Conservation (phyloP, 2,329 filamentous ascomycete genomes). For the Annulohypoxylon truncatum region DNA sequence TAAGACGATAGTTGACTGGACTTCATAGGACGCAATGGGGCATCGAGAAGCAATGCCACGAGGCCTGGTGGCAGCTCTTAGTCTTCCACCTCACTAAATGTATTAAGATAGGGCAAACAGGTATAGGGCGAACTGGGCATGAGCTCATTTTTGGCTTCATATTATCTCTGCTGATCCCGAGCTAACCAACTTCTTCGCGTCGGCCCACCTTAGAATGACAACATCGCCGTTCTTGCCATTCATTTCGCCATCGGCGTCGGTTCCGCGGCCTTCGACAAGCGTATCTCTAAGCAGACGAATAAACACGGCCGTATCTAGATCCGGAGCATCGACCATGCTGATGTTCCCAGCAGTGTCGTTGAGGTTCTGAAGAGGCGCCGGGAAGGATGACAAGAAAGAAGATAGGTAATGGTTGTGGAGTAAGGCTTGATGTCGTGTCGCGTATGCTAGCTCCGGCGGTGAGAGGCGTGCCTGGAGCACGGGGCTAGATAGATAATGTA, state of each 20-base stretch:
- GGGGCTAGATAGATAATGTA: slow-evolving; percentile 75
- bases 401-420: slow-evolving; percentile 86
- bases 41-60: neutral
- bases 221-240: slow-evolving; percentile 72
- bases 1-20: neutral
- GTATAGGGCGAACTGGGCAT: neutral
- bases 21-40: neutral
- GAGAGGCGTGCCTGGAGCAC: slow-evolving; percentile 74
- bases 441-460: slow-evolving; percentile 80
- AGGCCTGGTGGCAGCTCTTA: neutral
- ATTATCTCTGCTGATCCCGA: slow-evolving; percentile 68
- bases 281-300: slow-evolving; percentile 75
- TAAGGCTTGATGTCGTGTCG: slow-evolving; percentile 85
- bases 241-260: slow-evolving; percentile 71
- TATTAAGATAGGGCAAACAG: neutral
- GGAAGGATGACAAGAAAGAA: slow-evolving; percentile 87
- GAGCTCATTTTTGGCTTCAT: slow-evolving; percentile 50
- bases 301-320: slow-evolving; percentile 86
- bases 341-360: slow-evolving; percentile 92
- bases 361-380: slow-evolving; percentile 79
- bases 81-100: neutral
- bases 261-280: slow-evolving; percentile 69
- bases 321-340: slow-evolving; percentile 91
- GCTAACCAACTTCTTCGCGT: slow-evolving; percentile 72
- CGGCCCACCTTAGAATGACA: slow-evolving; percentile 78